phyloP scores from a whole-genome alignment of 768 basidiomycete species.

The Crepidotus variabilis region DNA sequence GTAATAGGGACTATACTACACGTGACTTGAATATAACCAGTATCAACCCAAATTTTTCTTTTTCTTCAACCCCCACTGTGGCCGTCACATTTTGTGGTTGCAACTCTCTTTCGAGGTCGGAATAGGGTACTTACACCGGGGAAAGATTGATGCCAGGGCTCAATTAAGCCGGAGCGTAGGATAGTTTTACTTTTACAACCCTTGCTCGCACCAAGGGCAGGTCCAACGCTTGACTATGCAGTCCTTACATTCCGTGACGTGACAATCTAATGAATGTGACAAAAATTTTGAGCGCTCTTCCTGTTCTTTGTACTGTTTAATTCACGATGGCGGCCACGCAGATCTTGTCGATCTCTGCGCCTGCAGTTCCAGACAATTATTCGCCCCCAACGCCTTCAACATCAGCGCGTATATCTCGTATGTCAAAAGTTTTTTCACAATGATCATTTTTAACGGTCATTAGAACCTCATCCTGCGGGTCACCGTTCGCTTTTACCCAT shows the following conservation, averaged over 20 bases:
- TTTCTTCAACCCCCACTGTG: conserved; percentile 1
- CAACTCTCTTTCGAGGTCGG: conserved; percentile 10
- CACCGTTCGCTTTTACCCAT: conserved; percentile 67
- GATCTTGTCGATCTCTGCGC: conserved; percentile 19
- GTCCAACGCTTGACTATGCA: conserved; percentile 20
- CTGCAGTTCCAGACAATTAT: conserved; percentile 21
- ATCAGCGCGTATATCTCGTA: conserved; percentile 25
- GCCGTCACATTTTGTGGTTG: conserved; percentile 3
- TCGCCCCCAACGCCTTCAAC: conserved; percentile 21
- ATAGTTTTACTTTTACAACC: conserved; percentile 6
- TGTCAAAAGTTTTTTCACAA: neutral
- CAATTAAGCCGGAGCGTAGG: conserved; percentile 22
- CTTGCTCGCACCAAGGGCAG: conserved; percentile 4
- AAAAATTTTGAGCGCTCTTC: neutral
- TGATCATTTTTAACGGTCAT: neutral
- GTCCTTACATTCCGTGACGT: conserved; percentile 10
- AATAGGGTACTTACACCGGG: conserved; percentile 12
- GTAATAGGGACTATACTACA: neutral
- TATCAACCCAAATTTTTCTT: neutral
- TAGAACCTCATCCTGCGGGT: conserved; percentile 34
- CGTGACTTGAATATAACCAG: neutral
- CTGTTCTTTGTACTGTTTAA: neutral
- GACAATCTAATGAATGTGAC: neutral
- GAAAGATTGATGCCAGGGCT: conserved; percentile 7
- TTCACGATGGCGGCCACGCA: conserved; percentile 25